These are phyloP conservation scores for Neckera pumila DNA, from an alignment of 225 moss, liverwort and hornwort species.

Conservation along the genomic window DNA sequence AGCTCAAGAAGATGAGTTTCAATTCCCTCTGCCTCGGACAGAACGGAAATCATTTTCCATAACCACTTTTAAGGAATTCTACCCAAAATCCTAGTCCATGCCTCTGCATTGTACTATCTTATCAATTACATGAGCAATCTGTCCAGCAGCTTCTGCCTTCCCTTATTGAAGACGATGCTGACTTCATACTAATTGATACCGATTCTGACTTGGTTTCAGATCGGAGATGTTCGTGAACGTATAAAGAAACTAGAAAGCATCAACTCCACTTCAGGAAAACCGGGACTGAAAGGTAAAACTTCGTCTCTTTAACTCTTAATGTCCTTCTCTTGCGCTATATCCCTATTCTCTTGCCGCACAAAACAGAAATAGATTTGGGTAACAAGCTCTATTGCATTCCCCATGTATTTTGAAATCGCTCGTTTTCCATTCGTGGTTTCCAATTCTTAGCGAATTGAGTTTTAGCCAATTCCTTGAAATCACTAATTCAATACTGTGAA, in stretches of 20 bases:
- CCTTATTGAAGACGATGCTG: neutral
- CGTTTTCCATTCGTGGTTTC: neutral
- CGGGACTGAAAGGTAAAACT: slow-evolving; percentile 8
- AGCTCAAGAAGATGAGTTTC: too few species aligned
- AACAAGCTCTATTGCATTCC: neutral
- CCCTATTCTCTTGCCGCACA: neutral
- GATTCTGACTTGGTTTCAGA: neutral
- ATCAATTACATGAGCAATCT: neutral
- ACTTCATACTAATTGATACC: neutral
- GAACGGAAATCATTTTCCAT: neutral
- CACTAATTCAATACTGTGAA: neutral
- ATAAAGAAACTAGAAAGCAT: neutral
- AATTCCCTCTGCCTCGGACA: too few species aligned
- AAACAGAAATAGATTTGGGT: neutral
- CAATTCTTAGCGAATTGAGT: neutral
- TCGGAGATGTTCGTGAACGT: neutral
- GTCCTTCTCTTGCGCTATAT: too few species aligned
- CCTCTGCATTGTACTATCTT: neutral
- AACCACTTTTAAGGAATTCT: neutral
- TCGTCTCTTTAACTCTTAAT: neutral
- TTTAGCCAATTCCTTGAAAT: neutral
- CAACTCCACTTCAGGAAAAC: neutral
- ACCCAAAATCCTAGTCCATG: neutral
- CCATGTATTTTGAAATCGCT: neutral
- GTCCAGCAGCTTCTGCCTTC: neutral